These are phyloP conservation scores for Pulveroboletus frians DNA, from an alignment of 768 basidiomycete species.

Conservation along the genomic window DNA sequence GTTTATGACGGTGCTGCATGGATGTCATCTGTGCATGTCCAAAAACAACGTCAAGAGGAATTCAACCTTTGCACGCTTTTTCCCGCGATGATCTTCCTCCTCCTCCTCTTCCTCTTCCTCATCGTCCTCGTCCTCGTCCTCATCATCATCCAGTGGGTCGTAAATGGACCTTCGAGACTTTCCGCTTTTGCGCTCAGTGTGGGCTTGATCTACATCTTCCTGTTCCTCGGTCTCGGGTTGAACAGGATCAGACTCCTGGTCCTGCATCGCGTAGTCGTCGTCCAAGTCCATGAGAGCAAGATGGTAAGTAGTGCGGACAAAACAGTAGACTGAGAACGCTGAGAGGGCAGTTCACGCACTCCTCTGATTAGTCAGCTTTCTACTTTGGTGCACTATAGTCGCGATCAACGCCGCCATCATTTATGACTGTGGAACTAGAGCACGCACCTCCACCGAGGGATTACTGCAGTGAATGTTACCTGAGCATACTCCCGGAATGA, in stretches of 20 bases:
- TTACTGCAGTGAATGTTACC: background rate
- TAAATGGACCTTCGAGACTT: constrained; percentile 31
- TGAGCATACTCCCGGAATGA: constrained; percentile 23
- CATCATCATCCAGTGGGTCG: constrained; percentile 36
- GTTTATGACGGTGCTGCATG: constrained; percentile 60
- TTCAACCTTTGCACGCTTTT: constrained; percentile 59
- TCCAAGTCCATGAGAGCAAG: constrained; percentile 22
- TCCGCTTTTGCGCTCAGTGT: constrained; percentile 17
- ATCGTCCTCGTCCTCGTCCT: constrained; percentile 54
- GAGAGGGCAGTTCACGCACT: background rate
- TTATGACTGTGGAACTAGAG: too few relatives aligned
- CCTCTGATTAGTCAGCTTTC: constrained; percentile 25
- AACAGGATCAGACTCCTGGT: constrained; percentile 25
- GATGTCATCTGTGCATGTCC: constrained; percentile 5
- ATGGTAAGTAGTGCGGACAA: constrained; percentile 29
- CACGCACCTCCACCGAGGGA: too few relatives aligned
- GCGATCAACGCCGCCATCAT: too few relatives aligned
- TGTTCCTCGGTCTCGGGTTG: constrained; percentile 37
- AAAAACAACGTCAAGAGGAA: background rate
- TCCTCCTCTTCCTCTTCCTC: constrained; percentile 53
- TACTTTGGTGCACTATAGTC: background rate
- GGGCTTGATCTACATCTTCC: constrained; percentile 29
- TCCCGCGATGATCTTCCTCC: constrained; percentile 41
- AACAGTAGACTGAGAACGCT: background rate
- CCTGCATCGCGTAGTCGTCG: constrained; percentile 32